Base-by-base conservation (phyloP, 148 eudicot species). In the Arctostaphylos glauca region DNA sequence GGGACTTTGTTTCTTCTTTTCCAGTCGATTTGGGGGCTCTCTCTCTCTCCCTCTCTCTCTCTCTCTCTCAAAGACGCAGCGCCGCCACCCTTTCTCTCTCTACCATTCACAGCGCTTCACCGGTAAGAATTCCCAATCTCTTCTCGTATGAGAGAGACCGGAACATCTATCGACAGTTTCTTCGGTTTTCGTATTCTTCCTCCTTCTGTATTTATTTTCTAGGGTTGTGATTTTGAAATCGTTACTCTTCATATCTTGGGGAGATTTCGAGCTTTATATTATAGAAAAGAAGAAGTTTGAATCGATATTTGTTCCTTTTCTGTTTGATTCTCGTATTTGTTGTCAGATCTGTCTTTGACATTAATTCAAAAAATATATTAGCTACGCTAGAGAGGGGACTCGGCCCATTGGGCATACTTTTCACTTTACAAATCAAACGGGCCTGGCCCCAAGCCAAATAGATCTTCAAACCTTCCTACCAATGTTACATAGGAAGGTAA, bases 101-200 rank as follows among this genome's bases (percentile, higher is more conserved):
- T 55, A 56, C 67, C 77, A 18, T 38, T 53, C 64, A 48, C 50
- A 18, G 48, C 18, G 4, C 53, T 18, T 70, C 62, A 52, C 55
- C 76, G 77, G 83, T 81, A 71, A 81, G 83, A 18, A 60, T 56
- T 68, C 56, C 53, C 49, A 50, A 52, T 70, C 76, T 81, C 77
- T 64, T 13, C 23, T 80, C 44, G 66, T n/a, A 14, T 10, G 62
- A 68, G 25, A 81, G 83, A 67, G 43, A 70, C 4, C 48, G 12
- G 6, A 70, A 70, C 64, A 81, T 6, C 38, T 50, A 38, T 18
- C 76, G 10, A 23, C 76, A 18, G 58, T 80, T 67, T 64, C 13
- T 31, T 44, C 48, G 74, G 46, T 66, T 43, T 25, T 50, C 53
- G 7, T 31, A 6, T 68, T 19, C 55, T 52, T 6, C 18, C 25